Evolutionary conservation across 306 rosid species (phyloP), one percentile per base, ranked within the genome.

Genomic region (Bauhinia variegata): DNA sequence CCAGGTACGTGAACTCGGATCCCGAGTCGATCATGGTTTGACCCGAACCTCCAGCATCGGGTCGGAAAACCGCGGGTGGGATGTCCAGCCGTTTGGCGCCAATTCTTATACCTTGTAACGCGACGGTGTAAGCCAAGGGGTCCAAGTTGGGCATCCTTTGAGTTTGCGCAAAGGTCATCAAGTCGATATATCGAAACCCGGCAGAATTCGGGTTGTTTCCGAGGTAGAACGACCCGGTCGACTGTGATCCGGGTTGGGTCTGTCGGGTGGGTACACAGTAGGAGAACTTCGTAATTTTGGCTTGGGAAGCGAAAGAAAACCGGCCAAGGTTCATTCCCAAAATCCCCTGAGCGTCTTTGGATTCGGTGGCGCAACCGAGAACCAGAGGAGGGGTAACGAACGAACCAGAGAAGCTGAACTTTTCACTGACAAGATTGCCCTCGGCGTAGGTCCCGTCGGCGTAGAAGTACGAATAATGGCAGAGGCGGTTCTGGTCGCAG

Each of bases 1-100:
- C 96, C 0, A 89, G 10, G 39, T 56, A 88, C 0, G 88, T 86
- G 44, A 93, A 75, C 11, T 93, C 96, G 36, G 96, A 84, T 0
- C 97, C 98, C 0, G 98, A 93, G 54, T 93, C 98, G 0, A 93
- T 41, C 80, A 93, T 88, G 41, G 98, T 93, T 16, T 93, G 98
- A 61, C 98, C 98, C 69, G 97, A 54, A 16, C 98, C 97, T 5
- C 91, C 55, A 0, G 85, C 59, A 54, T 88, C 65, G 1, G 95
- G 98, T 8, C 50, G 79, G 55, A 93, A 89, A 33, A 74, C 79
- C 0, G 96, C 4, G 0, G 89, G 66, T 0, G 60, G 38, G 0
- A 93, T 87, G 43, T 52, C 57, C 9, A 93, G 75, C 36, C 9
- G 72, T 1, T 62, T 88, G 0, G 53, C 74, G 0, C 85, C 87